Base-by-base conservation (phyloP, 176 grass and related monocot species). In the Juncus effusus region DNA sequence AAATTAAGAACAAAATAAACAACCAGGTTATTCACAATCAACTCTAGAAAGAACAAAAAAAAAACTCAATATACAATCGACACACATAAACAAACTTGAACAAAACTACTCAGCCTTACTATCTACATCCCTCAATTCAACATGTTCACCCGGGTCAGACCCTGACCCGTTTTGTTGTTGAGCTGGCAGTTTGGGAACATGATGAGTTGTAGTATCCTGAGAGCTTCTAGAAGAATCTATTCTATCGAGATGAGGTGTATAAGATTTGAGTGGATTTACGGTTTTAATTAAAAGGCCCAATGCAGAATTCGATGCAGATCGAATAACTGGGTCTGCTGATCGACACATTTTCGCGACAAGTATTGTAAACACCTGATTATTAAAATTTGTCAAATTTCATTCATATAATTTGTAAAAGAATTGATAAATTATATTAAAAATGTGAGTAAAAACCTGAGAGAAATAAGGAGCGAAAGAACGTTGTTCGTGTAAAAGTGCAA, bases 401-500 rank as follows among this genome's bases (percentile, higher is more conserved):
- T 13, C 13, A 11, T 5, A 56, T 39, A 69, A 14, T 16, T 19
- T 2, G 51, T 49, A 28, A 28, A 28, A 1, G 19, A 28, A 28
- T 28, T 28, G 19, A 28, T 28, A 28, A 28, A 28, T 28, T 28
- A 28, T 28, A 49, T 38, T 14, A 36, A 62, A n/a, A 28, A 28
- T 69, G 76, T 91, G 40, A 54, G 11, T 38, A 63, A 14, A 74
- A 79, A 87, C 92, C 91, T 77, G 2, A 86, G 78, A 49, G 86
- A 88, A n/a, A 81, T 28, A 28, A 28, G 19, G 19, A 28, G 19
- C 19, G 19, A 28, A 28, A 28, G 19, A 28, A 28, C 19, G 92
- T 50, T 96, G 92, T 66, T 91, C 92, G 35, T 91, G 87, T 38
- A 87, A 78, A 72, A 88, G 84, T 44, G 92, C 82, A 54, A 96